Percentiles rank a stretch among this genome's conserved stretches.
These are phyloP conservation scores for Pseudopyrenochaeta lycopersici DNA, from an alignment of 2,329 filamentous ascomycete genomes.

Conservation along the genomic window DNA sequence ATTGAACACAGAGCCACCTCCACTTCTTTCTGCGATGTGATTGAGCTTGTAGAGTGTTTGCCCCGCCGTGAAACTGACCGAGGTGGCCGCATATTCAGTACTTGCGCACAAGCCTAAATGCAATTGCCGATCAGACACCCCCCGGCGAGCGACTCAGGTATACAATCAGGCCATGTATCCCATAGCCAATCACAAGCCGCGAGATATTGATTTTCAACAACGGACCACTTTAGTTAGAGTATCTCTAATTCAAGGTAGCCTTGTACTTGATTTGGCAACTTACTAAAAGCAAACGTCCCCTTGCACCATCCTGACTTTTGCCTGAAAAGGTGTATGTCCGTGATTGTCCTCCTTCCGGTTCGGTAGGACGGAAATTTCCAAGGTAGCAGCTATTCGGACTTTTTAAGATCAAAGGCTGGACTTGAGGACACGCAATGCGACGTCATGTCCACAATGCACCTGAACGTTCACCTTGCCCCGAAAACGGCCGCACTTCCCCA, in stretches of 20 bases:
- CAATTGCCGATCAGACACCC: slow-evolving; percentile 16
- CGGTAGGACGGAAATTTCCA: background rate
- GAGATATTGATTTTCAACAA: background rate
- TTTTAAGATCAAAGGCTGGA: background rate
- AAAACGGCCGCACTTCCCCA: background rate
- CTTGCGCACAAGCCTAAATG: slow-evolving; percentile 22
- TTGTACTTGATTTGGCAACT: background rate
- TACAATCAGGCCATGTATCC: background rate
- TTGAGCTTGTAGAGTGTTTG: too few relatives aligned
- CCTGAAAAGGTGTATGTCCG: background rate
- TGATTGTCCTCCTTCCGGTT: background rate
- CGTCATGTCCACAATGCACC: background rate
- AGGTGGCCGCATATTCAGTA: background rate
- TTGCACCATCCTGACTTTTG: background rate
- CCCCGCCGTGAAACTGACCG: background rate
- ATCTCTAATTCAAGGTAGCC: background rate
- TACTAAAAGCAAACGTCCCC: background rate
- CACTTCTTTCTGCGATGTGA: too few relatives aligned
- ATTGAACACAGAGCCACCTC: too few relatives aligned
- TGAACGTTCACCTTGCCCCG: background rate
- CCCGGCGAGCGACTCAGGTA: slow-evolving; percentile 17
- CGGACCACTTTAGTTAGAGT: slow-evolving; percentile 1
- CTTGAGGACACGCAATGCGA: background rate
- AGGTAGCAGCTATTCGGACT: background rate
- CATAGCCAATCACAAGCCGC: slow-evolving; percentile 18